These are phyloP conservation scores for Patellaria atrata DNA, from an alignment of 495 filamentous ascomycete species.

Conservation along the genomic window DNA sequence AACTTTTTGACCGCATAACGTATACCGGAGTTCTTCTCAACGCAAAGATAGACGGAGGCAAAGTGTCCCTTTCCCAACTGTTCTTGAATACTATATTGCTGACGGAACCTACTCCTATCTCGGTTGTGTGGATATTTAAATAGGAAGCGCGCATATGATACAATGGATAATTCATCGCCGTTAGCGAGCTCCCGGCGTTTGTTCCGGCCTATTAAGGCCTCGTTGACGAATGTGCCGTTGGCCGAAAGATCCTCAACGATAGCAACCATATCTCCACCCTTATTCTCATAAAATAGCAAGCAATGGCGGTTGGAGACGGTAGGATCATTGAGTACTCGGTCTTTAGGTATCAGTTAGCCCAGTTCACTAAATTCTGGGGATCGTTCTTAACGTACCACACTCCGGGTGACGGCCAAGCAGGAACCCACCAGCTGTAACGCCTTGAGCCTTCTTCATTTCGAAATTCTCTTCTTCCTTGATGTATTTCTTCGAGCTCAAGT, in stretches of 20 bases:
- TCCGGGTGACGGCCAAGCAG: slow-evolving; percentile 86
- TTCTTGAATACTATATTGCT: slow-evolving; percentile 72
- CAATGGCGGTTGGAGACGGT: slow-evolving; percentile 95
- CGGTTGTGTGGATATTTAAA: slow-evolving; percentile 77
- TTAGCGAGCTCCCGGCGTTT: slow-evolving; percentile 76
- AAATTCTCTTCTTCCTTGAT: slow-evolving; percentile 42
- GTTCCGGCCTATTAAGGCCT: slow-evolving; percentile 80
- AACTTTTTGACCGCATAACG: slow-evolving; percentile 91
- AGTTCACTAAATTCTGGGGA: slow-evolving; percentile 10
- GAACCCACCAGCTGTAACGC: slow-evolving; percentile 64
- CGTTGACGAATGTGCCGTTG: slow-evolving; percentile 94
- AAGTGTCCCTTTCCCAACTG: slow-evolving; percentile 95
- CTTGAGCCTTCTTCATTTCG: slow-evolving; percentile 38
- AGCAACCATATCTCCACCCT: slow-evolving; percentile 61
- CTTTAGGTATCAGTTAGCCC: slow-evolving; percentile 30
- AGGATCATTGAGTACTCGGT: slow-evolving; percentile 61
- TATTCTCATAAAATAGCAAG: slow-evolving; percentile 76
- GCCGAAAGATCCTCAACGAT: slow-evolving; percentile 86
- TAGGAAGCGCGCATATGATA: slow-evolving; percentile 69
- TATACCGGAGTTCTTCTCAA: slow-evolving; percentile 68
- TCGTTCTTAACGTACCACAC: slow-evolving; percentile 66
- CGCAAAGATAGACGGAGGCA: slow-evolving; percentile 83
- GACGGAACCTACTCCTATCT: slow-evolving; percentile 60
- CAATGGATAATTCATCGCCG: slow-evolving; percentile 75
- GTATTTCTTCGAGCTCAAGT: slow-evolving; percentile 21